Conservation (phyloP, 2,329 filamentous ascomycete species). For the Hypoxylon sp. region DNA sequence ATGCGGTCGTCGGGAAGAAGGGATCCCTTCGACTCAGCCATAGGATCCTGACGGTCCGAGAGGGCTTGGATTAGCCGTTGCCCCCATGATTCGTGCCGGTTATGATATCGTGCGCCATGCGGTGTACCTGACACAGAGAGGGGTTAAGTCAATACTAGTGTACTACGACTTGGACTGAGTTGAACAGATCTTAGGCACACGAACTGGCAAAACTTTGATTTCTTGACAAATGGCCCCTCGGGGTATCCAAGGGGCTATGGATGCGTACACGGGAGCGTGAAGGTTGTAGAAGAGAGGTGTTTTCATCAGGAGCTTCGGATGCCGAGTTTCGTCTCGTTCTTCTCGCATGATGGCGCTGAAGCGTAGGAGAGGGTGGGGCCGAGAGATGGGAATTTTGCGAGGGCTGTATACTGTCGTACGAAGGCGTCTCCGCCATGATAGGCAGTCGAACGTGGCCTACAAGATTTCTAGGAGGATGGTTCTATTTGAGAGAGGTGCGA, state of each 20-base stretch:
- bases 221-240: constrained; percentile 52
- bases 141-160: constrained; percentile 5
- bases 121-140: constrained; percentile 36
- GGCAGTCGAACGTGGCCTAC: constrained; percentile 8
- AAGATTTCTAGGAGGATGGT: neutral
- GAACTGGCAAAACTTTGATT: constrained; percentile 64
- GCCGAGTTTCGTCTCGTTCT: constrained; percentile 47
- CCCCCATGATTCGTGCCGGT: constrained; percentile 71
- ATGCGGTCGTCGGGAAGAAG: constrained; percentile 86
- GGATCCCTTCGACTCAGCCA: constrained; percentile 75
- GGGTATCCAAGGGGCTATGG: constrained; percentile 52
- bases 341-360: constrained; percentile 47
- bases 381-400: constrained; percentile 35
- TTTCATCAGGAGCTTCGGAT: constrained; percentile 59
- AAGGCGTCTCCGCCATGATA: constrained; percentile 42
- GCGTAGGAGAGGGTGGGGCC: constrained; percentile 45
- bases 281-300: constrained; percentile 60
- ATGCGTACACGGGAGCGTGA: constrained; percentile 62
- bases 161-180: neutral
- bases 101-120: constrained; percentile 64
- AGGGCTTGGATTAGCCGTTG: constrained; percentile 74
- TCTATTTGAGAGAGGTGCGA: neutral
- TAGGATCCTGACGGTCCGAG: constrained; percentile 68
- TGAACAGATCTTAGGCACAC: constrained; percentile 31
- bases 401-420: constrained; percentile 28